Evolutionary conservation across 2,329 filamentous ascomycete species (phyloP), one percentile per base, ranked within the genome.

Genomic region (Myriosclerotinia duriaeana): DNA sequence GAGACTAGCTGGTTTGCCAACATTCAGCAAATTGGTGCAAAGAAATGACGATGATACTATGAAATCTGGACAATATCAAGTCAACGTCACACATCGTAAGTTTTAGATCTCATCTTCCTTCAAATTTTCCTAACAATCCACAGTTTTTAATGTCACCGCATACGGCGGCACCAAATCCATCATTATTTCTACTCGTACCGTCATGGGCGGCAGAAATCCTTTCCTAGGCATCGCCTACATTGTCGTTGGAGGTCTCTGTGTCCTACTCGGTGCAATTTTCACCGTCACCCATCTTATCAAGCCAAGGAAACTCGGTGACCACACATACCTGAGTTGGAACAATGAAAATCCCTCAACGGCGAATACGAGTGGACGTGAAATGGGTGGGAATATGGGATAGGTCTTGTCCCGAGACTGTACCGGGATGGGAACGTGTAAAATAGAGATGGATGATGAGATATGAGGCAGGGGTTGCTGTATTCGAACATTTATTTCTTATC

Each of bases 311-410:
- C 86, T 99, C 53, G 95, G 95, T 69, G 95, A 99, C 78, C 95
- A 98, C 79, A 97, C 93, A 11, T 98, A 99, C 78, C 85, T 99
- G 59, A 95, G 92, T 34, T 99, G 95, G 95, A 97, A 98, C 78
- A 89, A 87, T 69, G 88, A 90, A 55, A 81, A 85, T 68, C 82
- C 85, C 9, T 82, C 80, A 68, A 83, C 85, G 55, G 84, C 83
- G 22, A 77, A 81, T 34, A 81, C 81, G 2, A 80, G 79, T 54
- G 87, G 88, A 68, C 86, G 89, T 70, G 84, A 88, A 63, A 68
- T 69, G 48, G 66, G 63, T 12, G 60, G 20, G 9, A 61, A 53
- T 20, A 65, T 65, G 36, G 56, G 64, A 12, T 65, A 61, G 40
- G 20, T n/a, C 22, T n/a, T 34, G 20, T 12, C 14, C 7, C n/a